Conservation (phyloP, 2,329 filamentous ascomycete species). For the Diaporthe humulicola region DNA sequence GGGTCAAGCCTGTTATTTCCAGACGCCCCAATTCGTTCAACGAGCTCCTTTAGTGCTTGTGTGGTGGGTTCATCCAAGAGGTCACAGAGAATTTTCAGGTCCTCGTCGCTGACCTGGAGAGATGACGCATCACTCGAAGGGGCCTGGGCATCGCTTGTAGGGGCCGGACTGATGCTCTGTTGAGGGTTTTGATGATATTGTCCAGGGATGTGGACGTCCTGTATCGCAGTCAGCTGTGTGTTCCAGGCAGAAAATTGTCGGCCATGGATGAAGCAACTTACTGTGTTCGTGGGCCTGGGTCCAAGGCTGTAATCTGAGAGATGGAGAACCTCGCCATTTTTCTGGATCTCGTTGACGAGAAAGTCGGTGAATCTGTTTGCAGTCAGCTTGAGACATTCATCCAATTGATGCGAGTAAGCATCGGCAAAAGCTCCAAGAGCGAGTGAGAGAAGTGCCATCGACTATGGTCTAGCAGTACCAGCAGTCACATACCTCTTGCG, state of each 20-base stretch:
- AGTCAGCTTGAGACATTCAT: constrained; percentile 31
- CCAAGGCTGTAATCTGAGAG: constrained; percentile 57
- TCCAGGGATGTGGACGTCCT: constrained; percentile 33
- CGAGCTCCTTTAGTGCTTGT: constrained; percentile 57
- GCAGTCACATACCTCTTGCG: constrained; percentile 56
- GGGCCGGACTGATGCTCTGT: constrained; percentile 43
- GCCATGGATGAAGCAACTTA: constrained; percentile 32
- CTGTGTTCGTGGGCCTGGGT: constrained; percentile 24
- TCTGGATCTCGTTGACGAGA: constrained; percentile 88
- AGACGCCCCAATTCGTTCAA: constrained; percentile 49
- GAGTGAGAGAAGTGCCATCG: neutral
- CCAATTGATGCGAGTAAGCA: neutral
- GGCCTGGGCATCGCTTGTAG: constrained; percentile 44
- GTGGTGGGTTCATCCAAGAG: constrained; percentile 57
- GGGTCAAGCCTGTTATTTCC: constrained; percentile 46
- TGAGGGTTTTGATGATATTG: constrained; percentile 10
- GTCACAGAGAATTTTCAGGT: constrained; percentile 52
- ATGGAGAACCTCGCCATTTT: constrained; percentile 82
- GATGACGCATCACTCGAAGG: constrained; percentile 28
- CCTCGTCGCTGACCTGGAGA: constrained; percentile 46
- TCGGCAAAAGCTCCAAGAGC: neutral
- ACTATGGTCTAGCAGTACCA: neutral
- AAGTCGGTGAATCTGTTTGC: constrained; percentile 84
- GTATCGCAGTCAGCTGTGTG: neutral
- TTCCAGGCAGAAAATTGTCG: neutral